Conservation (phyloP, 129 eudicot genomes). For the Tagetes patula region DNA sequence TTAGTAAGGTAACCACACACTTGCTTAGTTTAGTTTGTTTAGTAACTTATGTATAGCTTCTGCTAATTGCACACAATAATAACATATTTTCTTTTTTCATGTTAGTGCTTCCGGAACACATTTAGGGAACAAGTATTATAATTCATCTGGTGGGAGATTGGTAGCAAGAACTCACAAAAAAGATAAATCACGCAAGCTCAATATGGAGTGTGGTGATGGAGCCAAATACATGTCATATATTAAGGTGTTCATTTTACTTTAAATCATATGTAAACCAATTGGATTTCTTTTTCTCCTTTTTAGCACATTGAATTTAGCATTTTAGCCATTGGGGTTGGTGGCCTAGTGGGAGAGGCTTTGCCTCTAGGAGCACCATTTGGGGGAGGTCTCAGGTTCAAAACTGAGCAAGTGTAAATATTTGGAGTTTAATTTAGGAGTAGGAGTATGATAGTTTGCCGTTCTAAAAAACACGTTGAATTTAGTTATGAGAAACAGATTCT, state of each 20-base stretch:
- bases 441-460: no score
- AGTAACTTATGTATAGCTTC: neutral
- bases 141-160: constrained; percentile 46
- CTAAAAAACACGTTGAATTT: neutral
- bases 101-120: constrained; percentile 42
- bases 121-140: constrained; percentile 38
- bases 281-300: neutral
- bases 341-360: no score
- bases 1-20: constrained; percentile 43
- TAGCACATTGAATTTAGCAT: neutral
- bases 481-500: constrained; percentile 1
- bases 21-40: neutral
- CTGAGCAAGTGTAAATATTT: no score
- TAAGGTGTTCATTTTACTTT: constrained; percentile 47
- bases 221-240: constrained; percentile 95
- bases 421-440: no score
- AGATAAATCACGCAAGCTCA: constrained; percentile 51
- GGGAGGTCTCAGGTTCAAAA: no score
- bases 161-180: constrained; percentile 44
- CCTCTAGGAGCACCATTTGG: no score
- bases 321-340: no score
- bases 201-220: constrained; percentile 70
- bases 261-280: neutral
- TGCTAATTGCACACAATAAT: neutral
- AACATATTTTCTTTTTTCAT: constrained; percentile 11